phyloP scores from a whole-genome alignment of 257 asterid species.

The Solanum chmielewskii region DNA sequence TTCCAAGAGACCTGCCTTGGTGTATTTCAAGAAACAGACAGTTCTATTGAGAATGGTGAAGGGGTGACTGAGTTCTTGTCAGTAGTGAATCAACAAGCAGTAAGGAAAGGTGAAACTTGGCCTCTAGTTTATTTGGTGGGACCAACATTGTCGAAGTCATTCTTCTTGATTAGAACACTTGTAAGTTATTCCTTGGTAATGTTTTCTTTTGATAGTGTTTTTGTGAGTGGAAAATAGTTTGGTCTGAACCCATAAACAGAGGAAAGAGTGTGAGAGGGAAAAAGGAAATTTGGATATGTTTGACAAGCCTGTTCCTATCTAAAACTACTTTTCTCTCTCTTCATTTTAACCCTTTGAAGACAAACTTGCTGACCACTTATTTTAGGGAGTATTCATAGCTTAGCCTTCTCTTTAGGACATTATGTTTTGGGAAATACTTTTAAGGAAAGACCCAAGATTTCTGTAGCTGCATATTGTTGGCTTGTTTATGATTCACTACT shows the following conservation, averaged over 20 bases:
- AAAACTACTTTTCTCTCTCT: not conserved
- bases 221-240: not conserved
- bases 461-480: not conserved
- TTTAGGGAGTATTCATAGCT: not conserved
- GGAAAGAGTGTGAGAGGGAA: not conserved
- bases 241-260: not conserved
- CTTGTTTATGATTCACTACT: not conserved
- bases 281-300: not conserved
- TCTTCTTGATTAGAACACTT: constrained; percentile 39
- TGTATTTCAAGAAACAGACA: constrained; percentile 40
- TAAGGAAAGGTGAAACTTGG: constrained; percentile 78
- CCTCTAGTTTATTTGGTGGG: constrained; percentile 69
- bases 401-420: not conserved
- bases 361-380: not conserved
- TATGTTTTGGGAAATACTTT: not conserved
- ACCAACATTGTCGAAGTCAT: constrained; percentile 50
- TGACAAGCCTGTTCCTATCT: not conserved
- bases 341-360: not conserved
- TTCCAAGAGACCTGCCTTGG: constrained; percentile 59
- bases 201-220: not conserved
- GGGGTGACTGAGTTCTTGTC: constrained; percentile 44
- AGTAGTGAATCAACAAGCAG: constrained; percentile 51
- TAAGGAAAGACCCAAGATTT: not conserved
- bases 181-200: constrained; percentile 35
- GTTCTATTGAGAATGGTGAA: constrained; percentile 37